A percentile compares a stretch with the other conserved stretches of the same genome.
These are phyloP conservation scores for Diaporthe amygdali DNA, from an alignment of 2,329 filamentous ascomycete species.

Conservation along the genomic window DNA sequence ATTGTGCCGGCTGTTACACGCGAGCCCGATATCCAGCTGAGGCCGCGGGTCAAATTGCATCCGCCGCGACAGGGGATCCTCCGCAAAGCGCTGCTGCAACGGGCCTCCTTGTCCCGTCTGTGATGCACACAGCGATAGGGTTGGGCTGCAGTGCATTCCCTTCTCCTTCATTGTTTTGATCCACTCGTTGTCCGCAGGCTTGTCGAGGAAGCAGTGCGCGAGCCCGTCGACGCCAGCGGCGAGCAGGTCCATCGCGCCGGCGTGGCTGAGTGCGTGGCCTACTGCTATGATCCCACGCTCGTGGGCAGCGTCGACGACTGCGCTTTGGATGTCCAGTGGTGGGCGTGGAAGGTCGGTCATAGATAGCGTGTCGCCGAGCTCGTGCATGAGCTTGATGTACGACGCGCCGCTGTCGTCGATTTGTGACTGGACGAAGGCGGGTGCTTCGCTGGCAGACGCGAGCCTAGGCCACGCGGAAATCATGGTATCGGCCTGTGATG, in stretches of 20 bases:
- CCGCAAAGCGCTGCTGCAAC: neutral
- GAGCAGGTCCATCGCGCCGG: neutral
- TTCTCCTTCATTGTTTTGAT: neutral
- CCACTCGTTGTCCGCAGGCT: neutral
- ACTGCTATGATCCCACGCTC: neutral
- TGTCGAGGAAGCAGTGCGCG: neutral
- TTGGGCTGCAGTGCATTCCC: neutral
- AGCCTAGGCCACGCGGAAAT: neutral
- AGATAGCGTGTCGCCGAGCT: neutral
- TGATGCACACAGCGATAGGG: neutral
- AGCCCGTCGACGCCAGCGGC: neutral
- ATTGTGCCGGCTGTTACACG: neutral
- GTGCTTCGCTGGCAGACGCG: neutral
- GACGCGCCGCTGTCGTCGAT: neutral
- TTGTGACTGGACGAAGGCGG: neutral
- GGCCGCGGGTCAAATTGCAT: neutral
- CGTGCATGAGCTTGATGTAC: constrained; percentile 7
- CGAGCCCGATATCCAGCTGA: neutral
- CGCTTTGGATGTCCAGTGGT: neutral
- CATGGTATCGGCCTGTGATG: neutral
- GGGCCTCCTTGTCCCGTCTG: neutral
- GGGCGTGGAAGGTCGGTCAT: neutral
- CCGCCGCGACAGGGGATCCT: neutral
- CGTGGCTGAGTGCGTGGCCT: neutral
- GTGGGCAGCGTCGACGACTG: neutral